Evolutionary conservation across 1,139 yeast genomes (phyloP).

Genomic region (Candida sp.): DNA sequence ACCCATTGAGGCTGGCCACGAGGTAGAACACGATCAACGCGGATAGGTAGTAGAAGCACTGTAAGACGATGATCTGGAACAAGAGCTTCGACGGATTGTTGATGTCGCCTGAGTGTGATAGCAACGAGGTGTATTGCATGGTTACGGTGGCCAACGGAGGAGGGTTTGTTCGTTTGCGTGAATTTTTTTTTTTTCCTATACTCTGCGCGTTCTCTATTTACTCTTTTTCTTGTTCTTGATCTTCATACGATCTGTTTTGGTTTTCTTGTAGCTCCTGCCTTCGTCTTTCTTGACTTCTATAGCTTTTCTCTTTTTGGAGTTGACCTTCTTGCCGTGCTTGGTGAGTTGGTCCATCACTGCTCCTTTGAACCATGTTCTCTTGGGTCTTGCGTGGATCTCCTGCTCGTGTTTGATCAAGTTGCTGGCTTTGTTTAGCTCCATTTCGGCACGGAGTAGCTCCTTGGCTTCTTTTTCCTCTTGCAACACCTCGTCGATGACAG

Average conservation of each 20-base stretch:
- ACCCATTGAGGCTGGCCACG: slow-evolving; percentile 64
- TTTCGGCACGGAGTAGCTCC: slow-evolving; percentile 85
- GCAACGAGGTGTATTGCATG: slow-evolving; percentile 30
- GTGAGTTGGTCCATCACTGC: slow-evolving; percentile 51
- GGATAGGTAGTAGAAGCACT: slow-evolving; percentile 66
- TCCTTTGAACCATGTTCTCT: slow-evolving; percentile 95
- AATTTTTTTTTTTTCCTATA: background rate
- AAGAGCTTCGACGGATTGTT: slow-evolving; percentile 43
- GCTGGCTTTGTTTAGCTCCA: slow-evolving; percentile 86
- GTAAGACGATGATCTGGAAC: slow-evolving; percentile 65
- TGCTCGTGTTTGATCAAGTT: slow-evolving; percentile 79
- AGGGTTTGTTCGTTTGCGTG: background rate
- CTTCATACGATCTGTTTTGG: slow-evolving; percentile 61
- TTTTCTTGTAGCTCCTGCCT: slow-evolving; percentile 69
- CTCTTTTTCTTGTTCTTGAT: slow-evolving; percentile 7
- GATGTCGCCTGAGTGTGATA: slow-evolving; percentile 31
- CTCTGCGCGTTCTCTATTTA: background rate
- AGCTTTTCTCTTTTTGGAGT: slow-evolving; percentile 65
- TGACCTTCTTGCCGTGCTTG: slow-evolving; percentile 47
- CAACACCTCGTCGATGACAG: slow-evolving; percentile 72
- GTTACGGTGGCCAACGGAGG: slow-evolving; percentile 5
- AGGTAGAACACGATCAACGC: slow-evolving; percentile 62
- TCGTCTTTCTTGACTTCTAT: slow-evolving; percentile 42
- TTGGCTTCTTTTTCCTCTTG: slow-evolving; percentile 91
- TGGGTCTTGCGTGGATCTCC: slow-evolving; percentile 90